These are phyloP conservation scores for Gossypium raimondii DNA, from an alignment of 345 rosid genomes.

Conservation along the genomic window DNA sequence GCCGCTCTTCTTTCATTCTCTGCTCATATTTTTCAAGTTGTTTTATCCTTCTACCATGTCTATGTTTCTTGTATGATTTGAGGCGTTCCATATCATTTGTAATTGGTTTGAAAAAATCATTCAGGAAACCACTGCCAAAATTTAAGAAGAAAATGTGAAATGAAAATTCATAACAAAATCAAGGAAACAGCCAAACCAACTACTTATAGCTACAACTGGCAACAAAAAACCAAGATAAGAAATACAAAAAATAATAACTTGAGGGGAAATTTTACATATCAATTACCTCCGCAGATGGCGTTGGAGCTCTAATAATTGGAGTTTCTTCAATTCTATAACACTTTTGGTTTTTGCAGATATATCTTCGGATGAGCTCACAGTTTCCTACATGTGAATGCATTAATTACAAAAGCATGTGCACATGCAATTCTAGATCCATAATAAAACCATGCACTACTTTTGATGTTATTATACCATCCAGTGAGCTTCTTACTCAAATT, in stretches of 20 bases:
- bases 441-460: conserved; percentile 10
- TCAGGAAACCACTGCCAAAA: conserved; percentile 64
- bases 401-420: not conserved
- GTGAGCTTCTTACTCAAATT: not conserved
- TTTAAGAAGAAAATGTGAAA: conserved; percentile 20
- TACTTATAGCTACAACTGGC: not conserved
- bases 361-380: conserved; percentile 79
- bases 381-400: conserved; percentile 41
- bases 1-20: conserved; percentile 95
- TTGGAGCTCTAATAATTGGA: conserved; percentile 73
- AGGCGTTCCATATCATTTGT: conserved; percentile 64
- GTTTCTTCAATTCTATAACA: conserved; percentile 89
- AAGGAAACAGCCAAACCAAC: not conserved
- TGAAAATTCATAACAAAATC: conserved; percentile 13
- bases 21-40: conserved; percentile 82
- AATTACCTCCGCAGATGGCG: conserved; percentile 73
- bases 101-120: conserved; percentile 76
- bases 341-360: conserved; percentile 83
- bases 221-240: conserved; percentile 11
- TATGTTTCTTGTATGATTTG: conserved; percentile 73
- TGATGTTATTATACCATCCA: not conserved
- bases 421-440: conserved; percentile 11
- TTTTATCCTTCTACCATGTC: conserved; percentile 83
- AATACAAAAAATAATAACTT: not conserved
- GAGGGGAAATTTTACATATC: conserved; percentile 1